A percentile compares a stretch with the other conserved stretches of the same genome.
phyloP scores from a whole-genome alignment of 2,329 filamentous ascomycete genomes.

The Cordyceps sp. region DNA sequence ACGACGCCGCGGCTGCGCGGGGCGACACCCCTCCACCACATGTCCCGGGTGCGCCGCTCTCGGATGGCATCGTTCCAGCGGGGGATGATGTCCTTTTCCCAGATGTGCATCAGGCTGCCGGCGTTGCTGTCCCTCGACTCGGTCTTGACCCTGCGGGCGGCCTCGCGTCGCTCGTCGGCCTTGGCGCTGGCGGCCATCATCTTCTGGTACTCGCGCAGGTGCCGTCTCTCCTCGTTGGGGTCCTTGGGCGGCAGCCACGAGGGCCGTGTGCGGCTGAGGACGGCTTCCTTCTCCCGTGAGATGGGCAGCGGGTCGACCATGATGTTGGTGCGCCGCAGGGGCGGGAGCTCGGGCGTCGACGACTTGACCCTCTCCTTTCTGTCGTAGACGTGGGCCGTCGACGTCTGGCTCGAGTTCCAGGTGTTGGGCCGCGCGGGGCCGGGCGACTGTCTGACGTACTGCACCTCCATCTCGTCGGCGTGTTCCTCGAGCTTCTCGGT shows the following conservation, averaged over 20 bases:
- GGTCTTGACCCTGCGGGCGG: slow-evolving; percentile 30
- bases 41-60: slow-evolving; percentile 52
- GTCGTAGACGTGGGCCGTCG: slow-evolving; percentile 16
- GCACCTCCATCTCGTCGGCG: slow-evolving; percentile 40
- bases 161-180: slow-evolving; percentile 42
- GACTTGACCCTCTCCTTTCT: slow-evolving; percentile 43
- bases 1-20: slow-evolving; percentile 52
- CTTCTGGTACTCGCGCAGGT: slow-evolving; percentile 70
- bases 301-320: slow-evolving; percentile 75
- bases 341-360: slow-evolving; percentile 52
- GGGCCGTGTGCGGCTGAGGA: slow-evolving; percentile 62
- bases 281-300: slow-evolving; percentile 75
- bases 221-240: slow-evolving; percentile 77
- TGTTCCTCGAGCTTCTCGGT: slow-evolving; percentile 72
- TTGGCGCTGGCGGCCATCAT: slow-evolving; percentile 56
- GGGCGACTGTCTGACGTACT: slow-evolving; percentile 14
- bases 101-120: slow-evolving; percentile 41
- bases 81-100: slow-evolving; percentile 62
- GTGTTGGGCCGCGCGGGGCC: slow-evolving; percentile 20
- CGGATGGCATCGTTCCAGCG: slow-evolving; percentile 58
- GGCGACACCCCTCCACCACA: slow-evolving; percentile 71
- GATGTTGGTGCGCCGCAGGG: slow-evolving; percentile 55
- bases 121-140: slow-evolving; percentile 37
- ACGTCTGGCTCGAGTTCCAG: slow-evolving; percentile 18
- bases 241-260: slow-evolving; percentile 80